phyloP scores from a whole-genome alignment of 1,139 yeast species.

The Saccharomyces pastorianus region DNA sequence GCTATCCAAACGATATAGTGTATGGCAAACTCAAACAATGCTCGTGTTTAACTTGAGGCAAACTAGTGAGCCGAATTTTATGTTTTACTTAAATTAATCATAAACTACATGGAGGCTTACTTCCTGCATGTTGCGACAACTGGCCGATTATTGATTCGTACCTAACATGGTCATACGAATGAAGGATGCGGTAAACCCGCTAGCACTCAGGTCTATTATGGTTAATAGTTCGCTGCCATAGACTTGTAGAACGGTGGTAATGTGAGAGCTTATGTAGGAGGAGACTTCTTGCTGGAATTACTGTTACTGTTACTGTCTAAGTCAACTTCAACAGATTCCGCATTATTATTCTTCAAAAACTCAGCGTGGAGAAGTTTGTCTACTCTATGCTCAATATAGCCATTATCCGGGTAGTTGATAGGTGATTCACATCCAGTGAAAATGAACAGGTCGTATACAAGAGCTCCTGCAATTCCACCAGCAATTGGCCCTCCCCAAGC shows the following conservation, averaged over 20 bases:
- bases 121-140: neutral
- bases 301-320: slow-evolving; percentile 4
- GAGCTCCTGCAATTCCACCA: too few relatives aligned
- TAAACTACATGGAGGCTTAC: neutral
- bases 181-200: neutral
- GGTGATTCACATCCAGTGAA: too few relatives aligned
- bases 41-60: neutral
- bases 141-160: neutral
- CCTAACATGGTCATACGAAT: neutral
- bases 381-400: too few relatives aligned
- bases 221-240: neutral
- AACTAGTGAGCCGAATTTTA: neutral
- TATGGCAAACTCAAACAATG: neutral
- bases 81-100: neutral
- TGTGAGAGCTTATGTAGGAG: slow-evolving; percentile 1
- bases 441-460: too few relatives aligned
- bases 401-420: too few relatives aligned
- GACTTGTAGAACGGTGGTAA: neutral
- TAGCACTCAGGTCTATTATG: neutral
- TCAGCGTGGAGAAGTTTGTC: too few relatives aligned
- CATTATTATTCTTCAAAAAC: neutral
- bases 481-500: too few relatives aligned
- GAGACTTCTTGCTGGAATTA: slow-evolving; percentile 1
- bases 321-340: neutral
- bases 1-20: neutral